phyloP scores from a whole-genome alignment of 306 rosid genomes.

The Vigna nakashimae region DNA sequence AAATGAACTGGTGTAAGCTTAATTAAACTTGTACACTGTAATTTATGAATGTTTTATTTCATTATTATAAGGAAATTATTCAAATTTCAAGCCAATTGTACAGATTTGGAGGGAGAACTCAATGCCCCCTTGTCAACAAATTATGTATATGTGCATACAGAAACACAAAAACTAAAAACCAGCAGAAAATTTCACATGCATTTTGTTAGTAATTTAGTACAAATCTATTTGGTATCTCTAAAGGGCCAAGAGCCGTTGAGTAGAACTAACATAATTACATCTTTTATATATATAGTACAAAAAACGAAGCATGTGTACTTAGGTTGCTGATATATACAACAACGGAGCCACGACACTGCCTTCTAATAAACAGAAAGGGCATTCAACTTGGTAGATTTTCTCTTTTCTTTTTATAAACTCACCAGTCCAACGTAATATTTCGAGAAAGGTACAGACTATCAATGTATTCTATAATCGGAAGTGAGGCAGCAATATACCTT shows the following conservation, averaged over 20 bases:
- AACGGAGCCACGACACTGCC: slow-evolving; percentile 12
- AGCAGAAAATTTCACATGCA: slow-evolving; percentile 3
- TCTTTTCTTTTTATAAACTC: slow-evolving; percentile 40
- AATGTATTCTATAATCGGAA: slow-evolving; percentile 75
- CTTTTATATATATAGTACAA: slow-evolving; percentile 19
- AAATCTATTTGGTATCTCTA: slow-evolving; percentile 28
- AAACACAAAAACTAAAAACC: slow-evolving; percentile 17
- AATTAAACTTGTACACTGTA: too few species aligned
- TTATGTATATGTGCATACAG: slow-evolving; percentile 5
- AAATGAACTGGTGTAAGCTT: too few species aligned
- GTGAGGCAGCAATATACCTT: slow-evolving; percentile 72
- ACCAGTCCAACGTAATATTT: slow-evolving; percentile 85
- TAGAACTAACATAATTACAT: slow-evolving; percentile 43
- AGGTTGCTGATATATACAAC: slow-evolving; percentile 1
- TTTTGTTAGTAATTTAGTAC: neutral
- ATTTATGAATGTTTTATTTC: too few species aligned
- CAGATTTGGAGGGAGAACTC: neutral
- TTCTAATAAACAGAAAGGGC: slow-evolving; percentile 33
- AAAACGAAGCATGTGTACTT: slow-evolving; percentile 16
- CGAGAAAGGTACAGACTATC: slow-evolving; percentile 78
- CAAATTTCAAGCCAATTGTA: too few species aligned
- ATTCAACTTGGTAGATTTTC: neutral
- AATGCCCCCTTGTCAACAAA: neutral
- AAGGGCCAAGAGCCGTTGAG: slow-evolving; percentile 25
- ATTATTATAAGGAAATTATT: too few species aligned